These are phyloP conservation scores for Phytophthora hibernalis DNA, from an alignment of 352 stramenopile species.

Conservation along the genomic window DNA sequence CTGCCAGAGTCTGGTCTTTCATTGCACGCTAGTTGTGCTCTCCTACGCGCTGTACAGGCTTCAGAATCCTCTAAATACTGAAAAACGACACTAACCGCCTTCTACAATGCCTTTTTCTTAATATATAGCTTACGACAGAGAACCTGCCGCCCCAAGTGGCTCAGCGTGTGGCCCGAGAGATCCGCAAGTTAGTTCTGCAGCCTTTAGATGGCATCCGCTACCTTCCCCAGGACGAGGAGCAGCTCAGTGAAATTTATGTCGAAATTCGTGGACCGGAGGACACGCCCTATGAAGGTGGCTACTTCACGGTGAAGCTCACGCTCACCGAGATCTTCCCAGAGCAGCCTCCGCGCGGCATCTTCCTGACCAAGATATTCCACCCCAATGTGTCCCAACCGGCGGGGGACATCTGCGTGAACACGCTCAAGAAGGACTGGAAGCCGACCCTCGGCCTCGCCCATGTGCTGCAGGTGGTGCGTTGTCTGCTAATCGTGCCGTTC, in stretches of 20 bases:
- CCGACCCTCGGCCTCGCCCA: constrained; percentile 95
- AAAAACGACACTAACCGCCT: constrained; percentile 20
- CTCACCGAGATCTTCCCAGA: constrained; percentile 90
- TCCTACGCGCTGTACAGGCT: constrained; percentile 1
- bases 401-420: constrained; percentile 99
- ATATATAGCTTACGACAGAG: constrained; percentile 47
- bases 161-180: constrained; percentile 92
- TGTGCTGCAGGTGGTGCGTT: constrained; percentile 98
- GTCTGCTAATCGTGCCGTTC: constrained; percentile 99
- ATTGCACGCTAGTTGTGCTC: constrained; percentile 6
- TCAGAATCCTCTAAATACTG: constrained; percentile 1
- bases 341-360: constrained; percentile 92
- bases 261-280: constrained; percentile 97
- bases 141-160: constrained; percentile 92
- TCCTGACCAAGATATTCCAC: constrained; percentile 99
- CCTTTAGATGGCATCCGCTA: constrained; percentile 94
- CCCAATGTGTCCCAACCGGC: constrained; percentile 97
- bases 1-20: not conserved
- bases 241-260: constrained; percentile 93
- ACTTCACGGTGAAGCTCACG: constrained; percentile 97
- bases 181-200: constrained; percentile 90
- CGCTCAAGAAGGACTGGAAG: constrained; percentile 99
- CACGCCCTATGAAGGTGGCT: constrained; percentile 97
- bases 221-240: constrained; percentile 91
- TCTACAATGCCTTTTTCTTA: constrained; percentile 9